These are phyloP conservation scores for Lasiodiplodia gonubiensis DNA, from an alignment of 2,329 filamentous ascomycete species.

Conservation along the genomic window DNA sequence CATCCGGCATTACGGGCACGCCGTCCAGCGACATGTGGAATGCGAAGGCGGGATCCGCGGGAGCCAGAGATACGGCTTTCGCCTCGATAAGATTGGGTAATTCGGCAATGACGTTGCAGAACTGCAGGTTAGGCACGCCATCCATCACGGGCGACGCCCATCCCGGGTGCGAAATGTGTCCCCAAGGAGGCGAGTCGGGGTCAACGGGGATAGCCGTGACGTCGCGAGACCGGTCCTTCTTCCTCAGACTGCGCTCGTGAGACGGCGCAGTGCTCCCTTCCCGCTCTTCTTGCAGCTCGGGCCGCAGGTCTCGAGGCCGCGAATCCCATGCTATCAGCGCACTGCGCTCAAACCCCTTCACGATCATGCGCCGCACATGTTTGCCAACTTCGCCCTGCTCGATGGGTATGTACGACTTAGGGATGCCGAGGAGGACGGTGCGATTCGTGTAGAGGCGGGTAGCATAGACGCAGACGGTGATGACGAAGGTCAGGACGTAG, in stretches of 20 bases:
- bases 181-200: conserved; percentile 69
- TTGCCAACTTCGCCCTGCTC: conserved; percentile 82
- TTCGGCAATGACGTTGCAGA: conserved; percentile 79
- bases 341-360: conserved; percentile 73
- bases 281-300: conserved; percentile 44
- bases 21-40: conserved; percentile 31
- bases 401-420: conserved; percentile 83
- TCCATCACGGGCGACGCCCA: conserved; percentile 82
- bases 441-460: conserved; percentile 87
- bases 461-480: conserved; percentile 78
- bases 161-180: conserved; percentile 80
- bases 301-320: conserved; percentile 66
- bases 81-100: conserved; percentile 90
- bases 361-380: conserved; percentile 76
- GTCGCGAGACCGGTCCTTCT: conserved; percentile 38
- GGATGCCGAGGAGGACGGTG: conserved; percentile 78
- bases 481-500: conserved; percentile 73
- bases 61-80: conserved; percentile 86
- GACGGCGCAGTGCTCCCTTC: conserved; percentile 34
- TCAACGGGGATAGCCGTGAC: conserved; percentile 48
- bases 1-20: conserved; percentile 59
- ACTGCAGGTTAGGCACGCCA: conserved; percentile 82
- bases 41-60: conserved; percentile 56
- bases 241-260: conserved; percentile 41
- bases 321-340: conserved; percentile 81